Evolutionary conservation across 2,329 filamentous ascomycete species (phyloP), one percentile per base, ranked within the genome.

Genomic region (Hymenoscyphus infarciens): DNA sequence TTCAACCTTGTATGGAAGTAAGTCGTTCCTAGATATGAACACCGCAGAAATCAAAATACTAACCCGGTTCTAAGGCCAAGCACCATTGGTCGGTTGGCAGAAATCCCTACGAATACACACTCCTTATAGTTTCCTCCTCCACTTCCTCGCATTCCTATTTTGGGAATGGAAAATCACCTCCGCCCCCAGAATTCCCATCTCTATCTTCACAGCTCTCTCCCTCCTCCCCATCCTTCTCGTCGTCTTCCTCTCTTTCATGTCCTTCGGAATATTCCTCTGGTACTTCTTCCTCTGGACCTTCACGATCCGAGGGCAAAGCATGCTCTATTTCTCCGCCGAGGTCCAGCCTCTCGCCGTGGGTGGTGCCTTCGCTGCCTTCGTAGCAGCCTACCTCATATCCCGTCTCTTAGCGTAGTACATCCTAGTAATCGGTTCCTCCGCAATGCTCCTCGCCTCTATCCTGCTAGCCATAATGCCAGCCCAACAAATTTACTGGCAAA

Each of bases 1-100:
- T 82, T 82, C 62, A 82, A 80, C 60, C 75, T 83, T n/a, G 76
- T 76, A 1, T 83, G 80, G 77, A 83, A 82, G 80, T 81, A 63
- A 62, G 64, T 60, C n/a, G 1, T 33, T 42, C 27, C 53, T 11
- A 45, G 16, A 13, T 45, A 16, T 55, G 3, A 27, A 2, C 13
- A 27, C 19, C 2, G 15, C 27, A 25, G 19, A 29, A 55, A 55
- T n/a, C 19, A 22, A 53, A 25, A 52, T 11, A 63, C 29, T 31
- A 31, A 31, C 42, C 57, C 62, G 55, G 61, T 11, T 2, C 22
- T 3, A 54, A 25, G 69, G 68, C 56, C 67, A 69, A 63, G 68
- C 67, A 53, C 68, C 68, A 31, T 60, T 63, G 5, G 66, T 66
- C 10, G 67, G 67, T 35, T 71, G 69, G 67, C 56, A 53, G n/a